Evolutionary conservation across 2,329 filamentous ascomycete species (phyloP).

Genomic region (Venturia aucupariae): DNA sequence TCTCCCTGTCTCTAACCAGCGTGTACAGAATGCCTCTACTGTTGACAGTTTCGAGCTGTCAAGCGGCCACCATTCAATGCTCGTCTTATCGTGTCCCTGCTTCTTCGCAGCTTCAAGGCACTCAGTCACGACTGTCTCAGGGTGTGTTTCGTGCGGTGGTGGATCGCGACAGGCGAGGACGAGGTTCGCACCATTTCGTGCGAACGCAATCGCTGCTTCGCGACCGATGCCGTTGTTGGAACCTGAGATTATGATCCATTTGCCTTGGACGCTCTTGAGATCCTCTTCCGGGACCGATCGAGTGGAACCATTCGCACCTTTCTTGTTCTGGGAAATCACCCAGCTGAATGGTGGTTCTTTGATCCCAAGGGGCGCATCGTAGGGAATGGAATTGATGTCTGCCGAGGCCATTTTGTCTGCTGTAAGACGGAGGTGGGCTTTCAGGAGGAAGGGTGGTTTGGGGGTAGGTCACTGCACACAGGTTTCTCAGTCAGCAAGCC

Average conservation of each 20-base stretch:
- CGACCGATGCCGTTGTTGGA: constrained; percentile 23
- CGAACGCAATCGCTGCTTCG: constrained; percentile 21
- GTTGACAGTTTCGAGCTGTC: constrained; percentile 21
- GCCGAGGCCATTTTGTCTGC: neutral
- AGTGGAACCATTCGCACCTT: constrained; percentile 10
- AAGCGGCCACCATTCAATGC: constrained; percentile 23
- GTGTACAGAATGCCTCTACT: constrained; percentile 22
- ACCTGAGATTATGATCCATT: constrained; percentile 19
- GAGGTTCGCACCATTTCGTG: constrained; percentile 22
- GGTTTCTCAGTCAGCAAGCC: neutral
- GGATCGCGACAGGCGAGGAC: constrained; percentile 22
- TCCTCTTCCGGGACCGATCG: constrained; percentile 12
- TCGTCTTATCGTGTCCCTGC: constrained; percentile 10
- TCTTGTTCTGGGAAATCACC: constrained; percentile 13
- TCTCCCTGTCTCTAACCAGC: constrained; percentile 21
- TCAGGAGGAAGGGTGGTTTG: neutral
- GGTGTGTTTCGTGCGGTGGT: constrained; percentile 20
- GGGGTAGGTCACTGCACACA: neutral
- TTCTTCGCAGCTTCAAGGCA: constrained; percentile 16
- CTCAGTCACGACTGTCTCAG: constrained; percentile 19
- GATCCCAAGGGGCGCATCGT: constrained; percentile 14
- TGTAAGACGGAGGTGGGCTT: neutral
- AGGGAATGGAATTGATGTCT: constrained; percentile 16
- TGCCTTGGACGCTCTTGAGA: constrained; percentile 15
- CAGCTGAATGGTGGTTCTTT: constrained; percentile 8